phyloP scores from a whole-genome alignment of 1,139 yeast species.

The Pichia inconspicua region DNA sequence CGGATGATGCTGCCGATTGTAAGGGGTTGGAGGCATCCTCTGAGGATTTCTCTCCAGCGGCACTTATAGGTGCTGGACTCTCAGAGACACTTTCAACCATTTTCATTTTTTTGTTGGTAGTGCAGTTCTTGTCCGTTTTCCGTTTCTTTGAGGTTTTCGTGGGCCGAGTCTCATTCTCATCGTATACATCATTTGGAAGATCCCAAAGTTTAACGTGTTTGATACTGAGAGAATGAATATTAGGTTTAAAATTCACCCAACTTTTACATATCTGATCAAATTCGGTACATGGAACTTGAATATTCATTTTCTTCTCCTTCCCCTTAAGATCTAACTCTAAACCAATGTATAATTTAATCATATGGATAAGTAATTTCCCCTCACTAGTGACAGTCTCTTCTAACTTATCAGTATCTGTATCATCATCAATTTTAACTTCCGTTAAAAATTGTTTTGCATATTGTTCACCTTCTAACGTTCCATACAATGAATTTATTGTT shows the following conservation, averaged over 20 bases:
- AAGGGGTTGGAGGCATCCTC: background rate
- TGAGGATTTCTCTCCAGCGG: background rate
- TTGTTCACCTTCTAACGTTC: constrained; percentile 28
- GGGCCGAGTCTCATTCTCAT: constrained; percentile 72
- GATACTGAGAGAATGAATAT: constrained; percentile 53
- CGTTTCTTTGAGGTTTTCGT: constrained; percentile 33
- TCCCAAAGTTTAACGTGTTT: constrained; percentile 76
- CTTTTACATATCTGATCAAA: constrained; percentile 72
- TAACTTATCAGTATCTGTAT: constrained; percentile 23
- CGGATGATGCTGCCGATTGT: background rate
- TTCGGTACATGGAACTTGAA: constrained; percentile 87
- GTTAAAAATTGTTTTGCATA: constrained; percentile 23
- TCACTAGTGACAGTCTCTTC: constrained; percentile 26
- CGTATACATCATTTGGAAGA: constrained; percentile 77
- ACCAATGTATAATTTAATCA: constrained; percentile 78
- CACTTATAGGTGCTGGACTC: background rate
- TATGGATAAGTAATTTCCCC: constrained; percentile 38
- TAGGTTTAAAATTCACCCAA: constrained; percentile 59
- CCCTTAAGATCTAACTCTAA: constrained; percentile 52
- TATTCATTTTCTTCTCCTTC: constrained; percentile 61
- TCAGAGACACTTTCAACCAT: constrained; percentile 11
- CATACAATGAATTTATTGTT: constrained; percentile 25
- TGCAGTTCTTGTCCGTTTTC: constrained; percentile 30
- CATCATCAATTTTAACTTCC: constrained; percentile 22
- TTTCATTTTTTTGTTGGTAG: constrained; percentile 20